Base-by-base conservation (phyloP, 2,329 filamentous ascomycete species). In the Huntiella decipiens region DNA sequence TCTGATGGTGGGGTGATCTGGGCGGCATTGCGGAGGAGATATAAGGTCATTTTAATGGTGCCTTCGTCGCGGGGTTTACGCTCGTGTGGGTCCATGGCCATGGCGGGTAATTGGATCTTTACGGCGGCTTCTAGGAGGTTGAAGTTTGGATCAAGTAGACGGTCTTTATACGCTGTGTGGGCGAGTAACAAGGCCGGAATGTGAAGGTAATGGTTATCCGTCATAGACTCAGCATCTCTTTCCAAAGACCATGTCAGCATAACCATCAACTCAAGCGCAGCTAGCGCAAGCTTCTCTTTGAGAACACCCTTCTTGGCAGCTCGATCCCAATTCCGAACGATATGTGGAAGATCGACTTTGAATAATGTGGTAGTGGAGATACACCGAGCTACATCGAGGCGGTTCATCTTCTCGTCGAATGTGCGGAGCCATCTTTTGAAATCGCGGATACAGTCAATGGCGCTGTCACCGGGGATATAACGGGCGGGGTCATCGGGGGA, bases 201-300 rank as follows among this genome's bases (percentile, higher is more conserved):
- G 62, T 98, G 91, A 48, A 85, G 76, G 58, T 94, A 82, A 59
- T 96, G 85, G 58, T 98, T 96, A 54, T 86, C 67, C 3, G 86
- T 96, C 73, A 91, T 88, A 56, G 81, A 74, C 49, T 81, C 77
- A 51, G 74, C 69, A 50, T 87, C 77, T 53, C 77, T 74, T 51
- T 94, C 84, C 56, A 94, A 70, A 0, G 91, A 88, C 88, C 88
- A 96, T 13, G 91, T 98, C 56, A 98, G 64, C 4, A 87, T 86
- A 1, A 93, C 84, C 57, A 98, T 71, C 41, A 98, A 66, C 63
- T 98, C 88, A 61, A 94, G 69, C 61, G 85, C 92, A 46, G 85
- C 81, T 53, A 96, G 66, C 2, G 85, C 82, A 51, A 91, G 71
- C 57, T 83, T 80, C 17, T 81, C 73, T 63, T 80, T 84, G 61